Evolutionary conservation across 805 yeast species (phyloP).

Genomic region (Wickerhamomyces queroliae): DNA sequence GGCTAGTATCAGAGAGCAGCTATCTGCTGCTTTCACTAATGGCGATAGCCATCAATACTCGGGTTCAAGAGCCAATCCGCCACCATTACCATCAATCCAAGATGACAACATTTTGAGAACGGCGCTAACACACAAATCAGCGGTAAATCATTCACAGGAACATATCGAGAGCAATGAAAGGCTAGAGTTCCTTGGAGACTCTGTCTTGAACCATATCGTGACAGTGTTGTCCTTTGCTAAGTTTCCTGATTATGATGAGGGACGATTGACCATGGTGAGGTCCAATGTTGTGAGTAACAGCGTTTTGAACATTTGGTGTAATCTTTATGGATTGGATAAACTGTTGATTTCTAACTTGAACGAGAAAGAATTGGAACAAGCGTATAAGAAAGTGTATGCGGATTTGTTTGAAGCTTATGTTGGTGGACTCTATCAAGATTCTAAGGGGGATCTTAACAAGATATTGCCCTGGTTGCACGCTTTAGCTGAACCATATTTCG

Average conservation of each 20-base stretch:
- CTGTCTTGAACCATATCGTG: conserved; percentile 60
- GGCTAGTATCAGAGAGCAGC: no score
- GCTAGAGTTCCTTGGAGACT: conserved; percentile 80
- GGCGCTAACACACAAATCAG: conserved; percentile 75
- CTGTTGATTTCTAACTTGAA: conserved; percentile 43
- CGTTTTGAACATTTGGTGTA: conserved; percentile 59
- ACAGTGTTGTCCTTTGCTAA: conserved; percentile 56
- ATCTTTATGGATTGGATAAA: conserved; percentile 55
- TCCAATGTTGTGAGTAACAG: conserved; percentile 65
- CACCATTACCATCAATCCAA: conserved; percentile 58
- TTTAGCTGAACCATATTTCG: conserved; percentile 38
- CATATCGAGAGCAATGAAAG: conserved; percentile 49
- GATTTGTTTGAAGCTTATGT: conserved; percentile 88
- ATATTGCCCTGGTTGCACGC: conserved; percentile 48
- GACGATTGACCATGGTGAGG: conserved; percentile 65
- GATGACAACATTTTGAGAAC: conserved; percentile 49
- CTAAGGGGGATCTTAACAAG: conserved; percentile 33
- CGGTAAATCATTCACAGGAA: conserved; percentile 31
- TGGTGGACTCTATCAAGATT: conserved; percentile 68
- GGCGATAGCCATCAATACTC: neutral
- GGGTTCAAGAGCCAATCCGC: conserved; percentile 37
- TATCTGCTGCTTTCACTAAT: no score
- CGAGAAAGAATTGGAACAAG: conserved; percentile 35
- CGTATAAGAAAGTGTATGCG: conserved; percentile 63
- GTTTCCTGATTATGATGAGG: conserved; percentile 69